These are phyloP conservation scores for Ustilago trichophora DNA, from an alignment of 1,284 basidiomycete species.

Conservation along the genomic window DNA sequence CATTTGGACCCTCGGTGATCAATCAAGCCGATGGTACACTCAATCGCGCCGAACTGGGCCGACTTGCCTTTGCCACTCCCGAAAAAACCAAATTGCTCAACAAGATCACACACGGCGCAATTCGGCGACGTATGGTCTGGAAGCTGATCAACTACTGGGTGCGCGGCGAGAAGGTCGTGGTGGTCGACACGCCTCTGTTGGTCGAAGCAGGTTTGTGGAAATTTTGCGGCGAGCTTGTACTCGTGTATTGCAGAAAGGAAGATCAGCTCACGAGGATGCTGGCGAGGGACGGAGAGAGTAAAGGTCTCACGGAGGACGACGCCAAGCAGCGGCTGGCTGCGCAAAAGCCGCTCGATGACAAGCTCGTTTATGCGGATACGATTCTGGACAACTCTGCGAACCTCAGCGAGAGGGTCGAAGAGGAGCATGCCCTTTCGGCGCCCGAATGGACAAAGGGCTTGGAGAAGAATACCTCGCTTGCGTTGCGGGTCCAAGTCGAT, in stretches of 20 bases:
- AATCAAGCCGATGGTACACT: constrained; percentile 75
- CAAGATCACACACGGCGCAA: constrained; percentile 87
- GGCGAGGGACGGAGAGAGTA: constrained; percentile 45
- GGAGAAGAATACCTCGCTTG: constrained; percentile 25
- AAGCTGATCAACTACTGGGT: constrained; percentile 79
- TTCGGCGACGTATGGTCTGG: constrained; percentile 79
- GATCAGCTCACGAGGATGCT: constrained; percentile 63
- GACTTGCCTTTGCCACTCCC: constrained; percentile 77
- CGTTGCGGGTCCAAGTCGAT: constrained; percentile 74
- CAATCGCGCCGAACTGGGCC: constrained; percentile 83
- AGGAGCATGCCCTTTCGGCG: background rate
- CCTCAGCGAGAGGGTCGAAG: constrained; percentile 43
- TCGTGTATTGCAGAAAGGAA: constrained; percentile 76
- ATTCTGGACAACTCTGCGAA: constrained; percentile 90
- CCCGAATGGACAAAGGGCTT: constrained; percentile 20
- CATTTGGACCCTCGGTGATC: constrained; percentile 79
- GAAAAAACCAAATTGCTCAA: constrained; percentile 80
- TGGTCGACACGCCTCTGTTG: constrained; percentile 91
- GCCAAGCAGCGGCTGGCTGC: constrained; percentile 80
- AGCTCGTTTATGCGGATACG: constrained; percentile 82
- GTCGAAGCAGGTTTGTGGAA: constrained; percentile 89
- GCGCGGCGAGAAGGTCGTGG: constrained; percentile 78
- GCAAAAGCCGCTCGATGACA: constrained; percentile 81
- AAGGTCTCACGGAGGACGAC: constrained; percentile 69
- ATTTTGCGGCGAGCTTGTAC: constrained; percentile 82